Evolutionary conservation across 2,329 filamentous ascomycete genomes (phyloP).

Genomic region (Onygenales sp.): DNA sequence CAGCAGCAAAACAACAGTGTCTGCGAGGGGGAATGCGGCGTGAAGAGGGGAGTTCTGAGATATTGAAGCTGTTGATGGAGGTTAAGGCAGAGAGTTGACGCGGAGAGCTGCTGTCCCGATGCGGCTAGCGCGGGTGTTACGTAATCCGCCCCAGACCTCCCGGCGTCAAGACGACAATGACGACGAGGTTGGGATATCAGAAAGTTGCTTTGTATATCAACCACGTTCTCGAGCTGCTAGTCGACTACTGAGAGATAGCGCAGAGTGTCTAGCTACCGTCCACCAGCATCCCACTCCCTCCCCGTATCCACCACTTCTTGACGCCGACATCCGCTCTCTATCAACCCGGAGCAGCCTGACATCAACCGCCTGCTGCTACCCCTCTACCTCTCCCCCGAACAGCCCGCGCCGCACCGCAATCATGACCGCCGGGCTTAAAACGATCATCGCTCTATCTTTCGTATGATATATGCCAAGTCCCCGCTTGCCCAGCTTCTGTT

Average conservation of each 20-base stretch:
- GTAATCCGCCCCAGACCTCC: constrained; percentile 1
- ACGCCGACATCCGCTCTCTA: background rate
- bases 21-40: too few relatives aligned
- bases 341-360: background rate
- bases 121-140: constrained; percentile 9
- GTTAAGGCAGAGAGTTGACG: constrained; percentile 12
- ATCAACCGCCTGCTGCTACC: constrained; percentile 4
- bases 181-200: too few relatives aligned
- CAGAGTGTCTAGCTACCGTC: too few relatives aligned
- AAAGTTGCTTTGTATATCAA: too few relatives aligned
- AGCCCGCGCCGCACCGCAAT: constrained; percentile 21
- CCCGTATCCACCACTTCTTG: background rate
- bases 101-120: constrained; percentile 11
- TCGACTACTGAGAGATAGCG: too few relatives aligned
- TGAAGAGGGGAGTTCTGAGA: background rate
- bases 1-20: background rate
- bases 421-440: constrained; percentile 85
- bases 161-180: too few relatives aligned
- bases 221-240: too few relatives aligned
- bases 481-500: background rate
- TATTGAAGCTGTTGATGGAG: background rate
- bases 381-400: constrained; percentile 10
- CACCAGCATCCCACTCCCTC: background rate
- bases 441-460: constrained; percentile 97
- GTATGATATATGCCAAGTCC: constrained; percentile 40